Base-by-base conservation (phyloP, 495 filamentous ascomycete species). In the Letharia columbiana region DNA sequence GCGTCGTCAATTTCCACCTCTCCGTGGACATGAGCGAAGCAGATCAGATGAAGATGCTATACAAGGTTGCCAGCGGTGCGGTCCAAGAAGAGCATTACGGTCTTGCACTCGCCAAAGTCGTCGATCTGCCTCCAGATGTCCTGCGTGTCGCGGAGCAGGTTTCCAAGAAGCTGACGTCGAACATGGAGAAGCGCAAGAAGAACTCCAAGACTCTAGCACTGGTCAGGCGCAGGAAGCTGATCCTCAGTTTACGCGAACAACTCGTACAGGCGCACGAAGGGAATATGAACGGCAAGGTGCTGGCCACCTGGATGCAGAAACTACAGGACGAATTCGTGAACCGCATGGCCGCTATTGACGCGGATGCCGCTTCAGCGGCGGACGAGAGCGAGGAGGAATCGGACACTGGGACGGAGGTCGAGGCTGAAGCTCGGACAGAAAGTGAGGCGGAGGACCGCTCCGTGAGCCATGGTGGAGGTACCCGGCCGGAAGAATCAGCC, bases 1-100 rank as follows among this genome's bases (percentile, higher is more conserved):
- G 90, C 11, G 91, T 96, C 3, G 78, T 92, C 57, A 93, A 88
- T 71, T 76, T 94, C 23, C 91, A 96, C 71, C 82, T 98, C 5
- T 84, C 84, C 1, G 90, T 91, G 20, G 82, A 96, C 59, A 83
- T 86, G 52, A 76, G 78, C 8, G 71, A 75, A 40, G 69, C 77
- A 12, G 77, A 76, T 13, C 80, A 79, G 65, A 90, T 96, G 80
- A 92, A 81, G 0, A 94, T 97, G 89, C 82, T 92, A 2, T 96
- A 98, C 75, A 90, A 85, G 59, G 82, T 96, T 63, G 77, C 82
- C 31, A 79, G 86, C 41, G 93, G 92, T 1, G 82, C 80, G 6
- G 84, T 91, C 10, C 75, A 86, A 65, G 86, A 89, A 66, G 80
- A 87, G 65, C 84, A 91, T 68, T 98, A 98, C 72, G 84, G 84